Evolutionary conservation across 2,329 filamentous ascomycete species (phyloP), one percentile per base, ranked within the genome.

Genomic region (Zymoseptoria brevis): DNA sequence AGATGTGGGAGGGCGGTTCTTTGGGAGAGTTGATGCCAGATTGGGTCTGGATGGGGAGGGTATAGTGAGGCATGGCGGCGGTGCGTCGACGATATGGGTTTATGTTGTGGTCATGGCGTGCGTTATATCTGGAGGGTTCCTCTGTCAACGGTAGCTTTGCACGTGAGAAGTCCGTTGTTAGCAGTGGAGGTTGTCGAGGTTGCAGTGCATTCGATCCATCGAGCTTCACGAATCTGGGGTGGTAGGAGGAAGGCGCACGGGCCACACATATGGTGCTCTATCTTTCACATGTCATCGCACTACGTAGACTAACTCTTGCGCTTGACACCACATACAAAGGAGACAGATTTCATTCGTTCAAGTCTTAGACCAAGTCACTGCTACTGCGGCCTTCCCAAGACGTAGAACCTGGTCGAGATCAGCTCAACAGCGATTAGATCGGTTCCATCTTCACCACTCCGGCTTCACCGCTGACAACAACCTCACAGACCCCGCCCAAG

Each of bases 1-100:
- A 83, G 59, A 82, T 72, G 64, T 77, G 77, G 30, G 73, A 66
- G 9, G 83, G 82, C 50, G 77, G 75, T 61, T 80, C 78, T 68
- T 83, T 84, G 63, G 79, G 78, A 35, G 77, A 76, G 64, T 79
- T 73, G 61, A 67, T 67, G 52, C 62, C 66, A 57, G 67, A 62
- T 45, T 60, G 58, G 64, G 55, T 26, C 26, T 62, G 57, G 63
- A 74, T 65, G 59, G 68, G 67, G 50, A 69, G 57, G 22, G 69
- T 71, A 60, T 69, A 73, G 65, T 74, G 71, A 59, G 72, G 72
- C 72, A 74, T 74, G 9, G 52, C 64, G 50, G 30, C 29, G 16
- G 16, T 13, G 51, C 51, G n/a, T n/a, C 16, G 13, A 29, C 13
- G 7, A 0, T n/a, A 4, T 6, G 11, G 26, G 3, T 5, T 16